Evolutionary conservation across 2,329 filamentous ascomycete genomes (phyloP).

Genomic region (Exophiala aquamarina): DNA sequence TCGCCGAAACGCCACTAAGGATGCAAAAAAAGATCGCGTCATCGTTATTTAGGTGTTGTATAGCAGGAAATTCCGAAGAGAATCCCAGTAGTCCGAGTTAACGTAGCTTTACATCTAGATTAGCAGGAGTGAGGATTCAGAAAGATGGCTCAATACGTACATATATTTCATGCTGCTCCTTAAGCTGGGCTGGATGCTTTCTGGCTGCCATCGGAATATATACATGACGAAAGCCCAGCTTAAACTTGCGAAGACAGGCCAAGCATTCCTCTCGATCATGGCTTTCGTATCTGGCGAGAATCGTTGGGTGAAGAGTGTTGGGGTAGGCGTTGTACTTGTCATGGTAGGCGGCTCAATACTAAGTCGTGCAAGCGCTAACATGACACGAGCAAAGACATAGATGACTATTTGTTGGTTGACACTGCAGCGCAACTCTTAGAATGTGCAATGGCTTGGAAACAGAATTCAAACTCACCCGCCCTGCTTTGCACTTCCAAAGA

Average conservation of each 20-base stretch:
- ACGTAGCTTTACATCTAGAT: slow-evolving; percentile 53
- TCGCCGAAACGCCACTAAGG: slow-evolving; percentile 1
- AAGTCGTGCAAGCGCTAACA: slow-evolving; percentile 79
- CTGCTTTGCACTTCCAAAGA: slow-evolving; percentile 80
- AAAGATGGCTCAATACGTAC: slow-evolving; percentile 48
- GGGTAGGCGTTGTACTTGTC: slow-evolving; percentile 25
- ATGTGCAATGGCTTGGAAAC: slow-evolving; percentile 68
- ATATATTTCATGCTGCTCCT: slow-evolving; percentile 97
- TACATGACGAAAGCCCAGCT: slow-evolving; percentile 97
- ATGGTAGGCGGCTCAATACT: slow-evolving; percentile 64
- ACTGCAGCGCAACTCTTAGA: slow-evolving; percentile 15
- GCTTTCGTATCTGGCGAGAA: slow-evolving; percentile 30
- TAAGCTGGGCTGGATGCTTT: slow-evolving; percentile 86
- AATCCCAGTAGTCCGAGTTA: slow-evolving; percentile 87
- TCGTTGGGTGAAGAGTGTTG: slow-evolving; percentile 32
- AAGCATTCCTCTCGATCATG: slow-evolving; percentile 68
- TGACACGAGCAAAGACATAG: slow-evolving; percentile 92
- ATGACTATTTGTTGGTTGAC: slow-evolving; percentile 73
- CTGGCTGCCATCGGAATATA: slow-evolving; percentile 87
- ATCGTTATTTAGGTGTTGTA: slow-evolving; percentile 68
- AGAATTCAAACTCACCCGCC: slow-evolving; percentile 40
- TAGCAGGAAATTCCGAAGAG: slow-evolving; percentile 77
- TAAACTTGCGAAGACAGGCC: slow-evolving; percentile 87
- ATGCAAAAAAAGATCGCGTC: slow-evolving; percentile 2
- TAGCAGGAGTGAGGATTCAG: not conserved